Evolutionary conservation across 2,329 filamentous ascomycete genomes (phyloP).

Genomic region (Cordyceps fumosorosea): DNA sequence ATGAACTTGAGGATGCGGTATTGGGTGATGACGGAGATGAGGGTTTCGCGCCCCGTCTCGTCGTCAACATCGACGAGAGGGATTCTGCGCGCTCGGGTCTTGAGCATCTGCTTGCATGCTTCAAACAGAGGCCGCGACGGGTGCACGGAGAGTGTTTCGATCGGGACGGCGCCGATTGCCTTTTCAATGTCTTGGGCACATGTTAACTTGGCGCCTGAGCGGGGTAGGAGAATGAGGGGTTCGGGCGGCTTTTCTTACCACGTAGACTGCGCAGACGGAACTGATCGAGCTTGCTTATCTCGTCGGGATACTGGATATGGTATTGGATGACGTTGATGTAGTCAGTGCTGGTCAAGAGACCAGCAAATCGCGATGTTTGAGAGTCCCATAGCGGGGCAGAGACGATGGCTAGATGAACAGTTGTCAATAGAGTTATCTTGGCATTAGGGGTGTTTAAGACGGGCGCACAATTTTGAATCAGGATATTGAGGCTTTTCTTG

Average conservation of each 20-base stretch:
- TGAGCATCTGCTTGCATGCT: conserved; percentile 88
- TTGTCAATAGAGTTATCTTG: conserved; percentile 15
- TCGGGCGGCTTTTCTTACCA: conserved; percentile 48
- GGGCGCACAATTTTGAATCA: conserved; percentile 81
- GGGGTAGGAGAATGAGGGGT: background rate
- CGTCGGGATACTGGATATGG: conserved; percentile 94
- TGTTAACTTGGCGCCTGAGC: conserved; percentile 5
- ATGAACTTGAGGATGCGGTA: conserved; percentile 99
- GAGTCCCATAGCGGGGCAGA: conserved; percentile 98
- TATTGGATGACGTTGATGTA: conserved; percentile 99
- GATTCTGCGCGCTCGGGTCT: conserved; percentile 86
- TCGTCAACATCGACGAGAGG: conserved; percentile 90
- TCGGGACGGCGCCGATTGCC: conserved; percentile 80
- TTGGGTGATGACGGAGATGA: conserved; percentile 95
- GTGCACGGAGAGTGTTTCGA: conserved; percentile 94
- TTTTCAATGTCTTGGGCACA: conserved; percentile 74
- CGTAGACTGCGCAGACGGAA: conserved; percentile 87
- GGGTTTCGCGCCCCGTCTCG: conserved; percentile 85
- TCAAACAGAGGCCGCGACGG: conserved; percentile 88
- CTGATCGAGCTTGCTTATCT: conserved; percentile 83
- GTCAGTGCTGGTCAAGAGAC: conserved; percentile 89
- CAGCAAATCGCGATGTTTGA: conserved; percentile 84
- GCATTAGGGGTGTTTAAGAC: background rate
- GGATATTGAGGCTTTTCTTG: conserved; percentile 92
- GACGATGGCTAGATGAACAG: conserved; percentile 68